Percentiles rank a stretch among this genome's conserved stretches.
These are phyloP conservation scores for Colletotrichum sp. DNA, from an alignment of 2,329 filamentous ascomycete genomes.

Conservation along the genomic window DNA sequence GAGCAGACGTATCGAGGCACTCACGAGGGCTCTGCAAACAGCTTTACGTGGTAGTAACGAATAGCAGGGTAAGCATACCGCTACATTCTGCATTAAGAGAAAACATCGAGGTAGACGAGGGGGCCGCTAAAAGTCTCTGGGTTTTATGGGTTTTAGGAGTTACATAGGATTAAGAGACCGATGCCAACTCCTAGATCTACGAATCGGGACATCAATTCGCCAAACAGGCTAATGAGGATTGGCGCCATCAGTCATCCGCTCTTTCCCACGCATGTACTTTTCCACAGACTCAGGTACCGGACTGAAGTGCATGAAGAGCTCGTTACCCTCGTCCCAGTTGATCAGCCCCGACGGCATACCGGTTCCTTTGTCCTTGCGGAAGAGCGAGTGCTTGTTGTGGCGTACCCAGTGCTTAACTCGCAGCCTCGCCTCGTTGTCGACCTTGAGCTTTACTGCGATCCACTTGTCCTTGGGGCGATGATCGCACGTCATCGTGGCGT, in stretches of 20 bases:
- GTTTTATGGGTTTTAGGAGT: background rate
- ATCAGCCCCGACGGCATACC: slow-evolving; percentile 32
- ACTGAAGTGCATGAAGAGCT: slow-evolving; percentile 37
- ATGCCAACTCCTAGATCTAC: background rate
- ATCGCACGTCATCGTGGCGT: slow-evolving; percentile 51
- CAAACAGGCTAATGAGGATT: background rate
- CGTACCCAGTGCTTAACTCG: slow-evolving; percentile 50
- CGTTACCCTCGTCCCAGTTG: slow-evolving; percentile 30
- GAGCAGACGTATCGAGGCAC: background rate
- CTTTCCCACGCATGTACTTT: slow-evolving; percentile 7
- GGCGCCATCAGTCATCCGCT: background rate
- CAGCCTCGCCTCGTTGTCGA: slow-evolving; percentile 61
- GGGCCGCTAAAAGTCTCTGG: background rate
- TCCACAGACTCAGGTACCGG: slow-evolving; percentile 28
- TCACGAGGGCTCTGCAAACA: background rate
- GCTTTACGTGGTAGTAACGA: background rate
- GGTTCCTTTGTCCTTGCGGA: slow-evolving; percentile 32
- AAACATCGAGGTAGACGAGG: background rate
- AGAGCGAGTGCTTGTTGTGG: slow-evolving; percentile 32
- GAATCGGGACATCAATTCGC: background rate
- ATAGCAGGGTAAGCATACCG: background rate
- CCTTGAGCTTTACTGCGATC: slow-evolving; percentile 60
- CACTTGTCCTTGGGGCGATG: slow-evolving; percentile 63
- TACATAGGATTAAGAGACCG: background rate
- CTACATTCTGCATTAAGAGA: background rate